Evolutionary conservation across 192 early-diverging fungal species (phyloP), one percentile per base, ranked within the genome.

Genomic region (Umbelopsis sp.): DNA sequence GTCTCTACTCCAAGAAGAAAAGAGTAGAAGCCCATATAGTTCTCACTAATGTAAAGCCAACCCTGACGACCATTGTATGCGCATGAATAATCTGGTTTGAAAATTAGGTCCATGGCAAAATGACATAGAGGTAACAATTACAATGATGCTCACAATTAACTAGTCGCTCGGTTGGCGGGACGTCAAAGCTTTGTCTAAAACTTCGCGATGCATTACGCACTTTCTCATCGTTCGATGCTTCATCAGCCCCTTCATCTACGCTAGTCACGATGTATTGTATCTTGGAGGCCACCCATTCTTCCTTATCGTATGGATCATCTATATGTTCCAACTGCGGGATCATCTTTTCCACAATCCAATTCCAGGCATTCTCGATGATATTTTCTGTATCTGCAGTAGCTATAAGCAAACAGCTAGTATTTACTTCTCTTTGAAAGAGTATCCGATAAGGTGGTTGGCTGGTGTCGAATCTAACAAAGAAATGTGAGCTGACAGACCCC

Each of bases 41-140:
- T 93, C 73, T 94, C 88, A 49, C 92, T 94, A 49, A 99, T 87
- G 74, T 99, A 99, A 81, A 99, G 82, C 97, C 97, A 99, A 0
- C 97, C 97, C 78, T 99, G 97, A 46, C 70, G 71, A 27, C 87
- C 84, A 72, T 94, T 87, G 70, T 95, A 94, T 4, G 94, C 89
- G 58, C 94, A 96, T n/a, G 95, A 94, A 78, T 99, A 99, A 80
- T 87, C 90, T 92, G 30, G 33, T 21, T 9, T 11, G n/a, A 52
- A 12, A 8, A 7, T 52, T 25, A 64, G 27, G 45, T 47, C 45
- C 27, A 3, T 20, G 49, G 48, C 15, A 37, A 52, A 48, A 58
- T 10, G 33, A 52, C 3, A 27, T 21, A 69, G 4, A 47, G 3
- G 1, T 21, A 44, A 37, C 46, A 46, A 1, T 47, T 1, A 3